These are phyloP conservation scores for Stromatinia cepivora DNA, from an alignment of 2,329 filamentous ascomycete species.

Conservation along the genomic window DNA sequence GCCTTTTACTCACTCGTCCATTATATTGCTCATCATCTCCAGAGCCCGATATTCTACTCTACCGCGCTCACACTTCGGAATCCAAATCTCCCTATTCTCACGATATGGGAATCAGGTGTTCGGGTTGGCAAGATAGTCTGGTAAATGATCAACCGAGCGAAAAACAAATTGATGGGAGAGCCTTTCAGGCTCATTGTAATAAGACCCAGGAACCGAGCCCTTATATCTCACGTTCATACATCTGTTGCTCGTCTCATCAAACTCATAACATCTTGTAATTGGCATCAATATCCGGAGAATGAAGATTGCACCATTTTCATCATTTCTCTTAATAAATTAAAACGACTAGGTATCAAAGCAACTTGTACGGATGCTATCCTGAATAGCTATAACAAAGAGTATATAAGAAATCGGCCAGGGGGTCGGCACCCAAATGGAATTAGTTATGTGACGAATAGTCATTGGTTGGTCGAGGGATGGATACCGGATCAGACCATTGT, in stretches of 20 bases:
- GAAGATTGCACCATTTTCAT: neutral
- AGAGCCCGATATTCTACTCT: neutral
- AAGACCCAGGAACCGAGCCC: neutral
- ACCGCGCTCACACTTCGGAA: neutral
- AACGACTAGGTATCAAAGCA: neutral
- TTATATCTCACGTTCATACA: neutral
- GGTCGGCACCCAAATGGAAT: neutral
- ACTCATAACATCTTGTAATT: accelerated
- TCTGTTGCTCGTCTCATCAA: neutral
- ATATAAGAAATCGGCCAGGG: neutral
- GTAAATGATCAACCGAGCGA: neutral
- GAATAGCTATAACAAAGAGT: accelerated
- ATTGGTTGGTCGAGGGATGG: slow-evolving; percentile 11
- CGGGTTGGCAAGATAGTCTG: neutral
- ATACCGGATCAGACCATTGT: slow-evolving; percentile 4
- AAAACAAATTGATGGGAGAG: neutral
- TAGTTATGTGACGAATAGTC: neutral
- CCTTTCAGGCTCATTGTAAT: neutral
- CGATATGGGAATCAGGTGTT: neutral
- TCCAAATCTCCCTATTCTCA: neutral
- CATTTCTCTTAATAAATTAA: neutral
- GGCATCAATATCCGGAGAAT: neutral
- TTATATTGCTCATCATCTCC: accelerated
- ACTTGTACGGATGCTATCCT: neutral
- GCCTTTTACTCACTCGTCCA: neutral